A percentile compares a stretch with the other conserved stretches of the same genome.
phyloP scores from a whole-genome alignment of 805 yeast species.

The Zygoascus bituminiphila region DNA sequence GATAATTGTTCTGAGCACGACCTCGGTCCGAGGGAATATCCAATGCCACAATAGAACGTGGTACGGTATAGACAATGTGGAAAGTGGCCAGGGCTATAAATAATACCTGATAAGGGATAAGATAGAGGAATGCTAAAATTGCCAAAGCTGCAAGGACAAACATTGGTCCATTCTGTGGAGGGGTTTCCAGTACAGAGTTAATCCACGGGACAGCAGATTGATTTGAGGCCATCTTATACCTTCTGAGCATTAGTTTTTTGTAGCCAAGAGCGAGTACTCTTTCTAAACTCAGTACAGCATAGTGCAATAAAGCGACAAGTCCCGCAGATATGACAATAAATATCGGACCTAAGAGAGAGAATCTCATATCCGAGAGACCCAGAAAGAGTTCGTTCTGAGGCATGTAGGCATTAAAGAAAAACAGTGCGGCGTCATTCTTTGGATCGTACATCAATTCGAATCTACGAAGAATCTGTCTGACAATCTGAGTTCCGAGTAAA shows the following conservation, averaged over 20 bases:
- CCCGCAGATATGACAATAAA: constrained; percentile 42
- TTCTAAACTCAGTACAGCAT: not conserved
- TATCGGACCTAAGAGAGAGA: constrained; percentile 54
- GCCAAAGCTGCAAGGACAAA: not conserved
- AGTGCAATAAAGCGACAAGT: constrained; percentile 1
- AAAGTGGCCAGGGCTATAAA: constrained; percentile 47
- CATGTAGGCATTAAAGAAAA: constrained; percentile 9
- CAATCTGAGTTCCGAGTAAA: constrained; percentile 20
- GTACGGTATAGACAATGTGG: constrained; percentile 23
- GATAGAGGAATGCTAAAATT: not conserved
- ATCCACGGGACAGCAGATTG: not conserved
- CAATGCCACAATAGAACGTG: not conserved
- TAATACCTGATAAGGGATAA: constrained; percentile 73
- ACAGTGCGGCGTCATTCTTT: constrained; percentile 19
- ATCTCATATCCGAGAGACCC: constrained; percentile 51
- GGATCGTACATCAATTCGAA: constrained; percentile 25
- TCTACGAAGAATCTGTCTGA: constrained; percentile 15
- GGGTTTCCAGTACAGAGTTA: not conserved
- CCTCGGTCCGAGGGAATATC: constrained; percentile 8
- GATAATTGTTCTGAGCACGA: constrained; percentile 30
- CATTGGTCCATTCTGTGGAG: not conserved
- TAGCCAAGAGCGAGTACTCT: not conserved
- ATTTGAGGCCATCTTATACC: not conserved
- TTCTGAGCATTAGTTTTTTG: not conserved
- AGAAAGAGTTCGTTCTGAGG: constrained; percentile 48